These are phyloP conservation scores for Macrolepiota fuliginosa DNA, from an alignment of 768 basidiomycete genomes.

Conservation along the genomic window DNA sequence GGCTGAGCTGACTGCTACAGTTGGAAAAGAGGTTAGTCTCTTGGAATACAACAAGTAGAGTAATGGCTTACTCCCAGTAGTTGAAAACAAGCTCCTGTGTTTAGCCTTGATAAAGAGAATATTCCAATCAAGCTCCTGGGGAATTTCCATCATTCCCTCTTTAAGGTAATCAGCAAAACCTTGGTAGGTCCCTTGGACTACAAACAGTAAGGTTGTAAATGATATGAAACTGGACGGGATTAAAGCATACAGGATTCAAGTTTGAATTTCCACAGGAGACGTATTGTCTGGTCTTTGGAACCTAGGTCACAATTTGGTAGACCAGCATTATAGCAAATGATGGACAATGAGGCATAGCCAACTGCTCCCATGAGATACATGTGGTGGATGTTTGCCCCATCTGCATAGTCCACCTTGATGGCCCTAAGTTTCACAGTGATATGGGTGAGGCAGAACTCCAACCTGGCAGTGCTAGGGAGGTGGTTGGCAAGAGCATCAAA, in stretches of 20 bases:
- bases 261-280: no score
- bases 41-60: no score
- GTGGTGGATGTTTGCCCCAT: background rate
- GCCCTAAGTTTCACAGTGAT: background rate
- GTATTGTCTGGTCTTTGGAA: no score
- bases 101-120: background rate
- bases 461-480: background rate
- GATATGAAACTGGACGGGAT: no score
- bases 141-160: background rate
- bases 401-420: background rate
- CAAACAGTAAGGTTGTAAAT: background rate
- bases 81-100: background rate
- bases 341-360: background rate
- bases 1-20: background rate
- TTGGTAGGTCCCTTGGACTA: background rate
- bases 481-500: background rate
- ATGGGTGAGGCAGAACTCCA: background rate
- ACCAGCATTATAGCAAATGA: background rate
- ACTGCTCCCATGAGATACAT: background rate
- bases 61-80: background rate
- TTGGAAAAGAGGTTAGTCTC: background rate
- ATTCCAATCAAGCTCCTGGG: background rate
- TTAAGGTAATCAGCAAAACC: background rate
- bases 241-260: no score
- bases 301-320: background rate